A percentile compares a stretch with the other conserved stretches of the same genome.
Conservation (phyloP, 2,329 filamentous ascomycete species). For the Botrytis cinerea region DNA sequence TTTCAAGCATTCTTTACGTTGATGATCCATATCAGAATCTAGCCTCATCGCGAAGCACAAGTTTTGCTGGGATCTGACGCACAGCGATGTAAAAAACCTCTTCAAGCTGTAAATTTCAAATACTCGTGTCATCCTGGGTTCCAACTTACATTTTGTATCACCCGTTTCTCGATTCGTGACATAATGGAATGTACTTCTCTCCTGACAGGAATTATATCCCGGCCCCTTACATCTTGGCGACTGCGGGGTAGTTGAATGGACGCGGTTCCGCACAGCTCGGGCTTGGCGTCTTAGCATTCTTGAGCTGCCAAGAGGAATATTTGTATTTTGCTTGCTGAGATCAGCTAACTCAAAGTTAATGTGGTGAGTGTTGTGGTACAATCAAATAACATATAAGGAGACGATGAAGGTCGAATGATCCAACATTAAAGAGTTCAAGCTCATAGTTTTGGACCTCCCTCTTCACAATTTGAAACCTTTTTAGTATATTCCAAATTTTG, state of each 20-base stretch:
- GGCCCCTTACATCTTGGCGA: slow-evolving; percentile 14
- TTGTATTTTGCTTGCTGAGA: slow-evolving; percentile 19
- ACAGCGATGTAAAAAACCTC: background rate
- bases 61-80: background rate
- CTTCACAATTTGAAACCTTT: background rate
- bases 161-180: background rate
- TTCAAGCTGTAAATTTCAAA: background rate
- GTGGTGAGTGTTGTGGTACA: slow-evolving; percentile 2
- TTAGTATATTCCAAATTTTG: background rate
- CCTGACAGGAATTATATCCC: slow-evolving; percentile 8
- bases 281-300: slow-evolving; percentile 18
- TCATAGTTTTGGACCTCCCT: background rate
- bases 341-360: slow-evolving; percentile 7
- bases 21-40: slow-evolving; percentile 20
- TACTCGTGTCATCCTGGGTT: background rate
- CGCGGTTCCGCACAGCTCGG: slow-evolving; percentile 5
- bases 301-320: slow-evolving; percentile 19
- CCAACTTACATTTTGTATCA: background rate
- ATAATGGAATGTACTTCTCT: slow-evolving; percentile 17
- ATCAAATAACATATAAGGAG: background rate
- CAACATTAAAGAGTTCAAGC: background rate
- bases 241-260: slow-evolving; percentile 20
- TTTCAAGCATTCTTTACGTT: background rate
- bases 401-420: background rate
- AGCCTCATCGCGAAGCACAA: slow-evolving; percentile 1